Conservation (phyloP, 345 rosid genomes). For the Odontarrhena argentea region DNA sequence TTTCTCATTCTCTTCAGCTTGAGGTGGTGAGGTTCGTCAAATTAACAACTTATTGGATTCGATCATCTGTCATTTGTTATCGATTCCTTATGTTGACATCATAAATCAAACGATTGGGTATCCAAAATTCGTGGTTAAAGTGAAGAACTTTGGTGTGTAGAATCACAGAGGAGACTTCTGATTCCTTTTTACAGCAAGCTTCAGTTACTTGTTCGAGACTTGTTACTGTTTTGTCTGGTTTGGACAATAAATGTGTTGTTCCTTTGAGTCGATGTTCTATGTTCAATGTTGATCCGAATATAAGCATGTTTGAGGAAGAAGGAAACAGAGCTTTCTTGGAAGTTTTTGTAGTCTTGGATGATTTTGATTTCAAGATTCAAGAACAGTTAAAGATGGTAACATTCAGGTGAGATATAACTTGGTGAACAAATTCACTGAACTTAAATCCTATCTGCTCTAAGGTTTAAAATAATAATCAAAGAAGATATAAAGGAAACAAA, state of each 20-base stretch:
- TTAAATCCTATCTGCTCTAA: too few relatives aligned
- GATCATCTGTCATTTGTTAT: neutral
- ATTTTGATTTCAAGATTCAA: conserved; percentile 44
- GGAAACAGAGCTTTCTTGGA: conserved; percentile 26
- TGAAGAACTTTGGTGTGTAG: conserved; percentile 28
- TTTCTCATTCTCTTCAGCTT: neutral
- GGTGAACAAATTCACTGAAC: too few relatives aligned
- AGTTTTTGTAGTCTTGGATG: conserved; percentile 32
- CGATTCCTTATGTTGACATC: neutral
- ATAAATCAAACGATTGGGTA: neutral
- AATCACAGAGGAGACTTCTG: conserved; percentile 15
- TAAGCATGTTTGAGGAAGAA: conserved; percentile 34
- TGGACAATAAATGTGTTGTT: neutral
- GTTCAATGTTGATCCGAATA: too few relatives aligned
- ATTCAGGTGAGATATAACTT: conserved; percentile 54
- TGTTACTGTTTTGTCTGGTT: neutral
- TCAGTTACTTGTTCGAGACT: conserved; percentile 22
- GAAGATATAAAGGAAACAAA: too few relatives aligned
- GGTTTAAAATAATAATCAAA: too few relatives aligned
- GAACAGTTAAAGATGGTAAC: conserved; percentile 41
- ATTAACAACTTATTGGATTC: conserved; percentile 4
- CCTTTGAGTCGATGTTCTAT: too few relatives aligned
- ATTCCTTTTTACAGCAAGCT: conserved; percentile 6
- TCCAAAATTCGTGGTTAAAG: conserved; percentile 5
- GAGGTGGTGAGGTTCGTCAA: conserved; percentile 23